Conservation (phyloP, 257 asterid species). For the Przewalskia tangutica region DNA sequence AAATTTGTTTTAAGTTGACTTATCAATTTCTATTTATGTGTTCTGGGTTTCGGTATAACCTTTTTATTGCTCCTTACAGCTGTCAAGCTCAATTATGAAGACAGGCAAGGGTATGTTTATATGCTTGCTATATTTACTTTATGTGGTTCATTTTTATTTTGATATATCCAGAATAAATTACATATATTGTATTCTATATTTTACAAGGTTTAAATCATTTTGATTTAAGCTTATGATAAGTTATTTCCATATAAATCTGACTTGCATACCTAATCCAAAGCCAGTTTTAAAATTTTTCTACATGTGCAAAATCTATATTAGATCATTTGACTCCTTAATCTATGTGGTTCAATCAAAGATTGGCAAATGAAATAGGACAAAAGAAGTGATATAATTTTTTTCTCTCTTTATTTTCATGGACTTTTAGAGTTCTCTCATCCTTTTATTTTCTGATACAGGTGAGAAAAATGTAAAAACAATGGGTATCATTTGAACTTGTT, state of each 20-base stretch:
- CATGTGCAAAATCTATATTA: neutral
- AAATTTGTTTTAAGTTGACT: neutral
- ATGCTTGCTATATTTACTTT: slow-evolving; percentile 15
- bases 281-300: neutral
- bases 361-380: neutral
- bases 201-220: neutral
- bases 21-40: neutral
- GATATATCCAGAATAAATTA: neutral
- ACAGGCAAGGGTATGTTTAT: slow-evolving; percentile 47
- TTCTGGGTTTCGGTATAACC: neutral
- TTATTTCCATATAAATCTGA: neutral
- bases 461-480: neutral
- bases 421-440: neutral
- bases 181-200: neutral
- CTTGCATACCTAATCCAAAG: neutral
- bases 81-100: slow-evolving; percentile 41
- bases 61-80: slow-evolving; percentile 30
- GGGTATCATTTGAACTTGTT: slow-evolving; percentile 3
- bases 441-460: neutral
- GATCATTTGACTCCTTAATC: neutral
- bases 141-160: neutral
- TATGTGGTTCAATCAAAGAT: neutral
- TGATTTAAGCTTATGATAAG: neutral
- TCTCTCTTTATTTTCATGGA: neutral
- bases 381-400: neutral